phyloP scores from a whole-genome alignment of 768 basidiomycete species.

The Fistulinella prunicolor region DNA sequence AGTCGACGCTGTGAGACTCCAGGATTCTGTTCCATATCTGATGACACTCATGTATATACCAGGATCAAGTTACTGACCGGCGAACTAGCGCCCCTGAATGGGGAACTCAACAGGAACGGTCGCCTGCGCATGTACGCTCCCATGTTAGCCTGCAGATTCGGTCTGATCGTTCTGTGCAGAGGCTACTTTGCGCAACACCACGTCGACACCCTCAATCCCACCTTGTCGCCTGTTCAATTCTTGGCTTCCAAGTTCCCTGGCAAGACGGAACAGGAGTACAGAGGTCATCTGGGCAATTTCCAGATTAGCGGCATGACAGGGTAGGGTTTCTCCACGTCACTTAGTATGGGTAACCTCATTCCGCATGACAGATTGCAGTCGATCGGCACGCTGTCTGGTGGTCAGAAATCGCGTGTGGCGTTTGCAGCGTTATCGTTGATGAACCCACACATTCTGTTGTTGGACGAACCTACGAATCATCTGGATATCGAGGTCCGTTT shows the following conservation, averaged over 20 bases:
- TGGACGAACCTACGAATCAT: constrained; percentile 98
- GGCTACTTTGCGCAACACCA: constrained; percentile 96
- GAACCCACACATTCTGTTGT: constrained; percentile 85
- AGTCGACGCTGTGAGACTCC: constrained; percentile 78
- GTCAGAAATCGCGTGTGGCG: constrained; percentile 94
- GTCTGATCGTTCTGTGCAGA: constrained; percentile 35
- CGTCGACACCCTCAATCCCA: constrained; percentile 83
- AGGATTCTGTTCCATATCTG: neutral
- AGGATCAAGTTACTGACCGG: constrained; percentile 75
- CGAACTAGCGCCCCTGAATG: constrained; percentile 36
- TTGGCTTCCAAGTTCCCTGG: constrained; percentile 91
- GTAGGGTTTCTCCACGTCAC: constrained; percentile 36
- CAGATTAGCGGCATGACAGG: constrained; percentile 97
- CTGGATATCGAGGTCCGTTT: constrained; percentile 82
- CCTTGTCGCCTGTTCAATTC: constrained; percentile 91
- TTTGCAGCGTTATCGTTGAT: constrained; percentile 86
- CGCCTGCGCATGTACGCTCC: constrained; percentile 76
- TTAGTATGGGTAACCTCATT: neutral
- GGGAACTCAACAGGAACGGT: constrained; percentile 88
- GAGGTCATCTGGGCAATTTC: constrained; percentile 93
- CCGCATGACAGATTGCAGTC: constrained; percentile 58
- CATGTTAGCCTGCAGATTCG: constrained; percentile 1
- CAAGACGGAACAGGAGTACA: constrained; percentile 93
- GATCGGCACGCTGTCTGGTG: constrained; percentile 91
- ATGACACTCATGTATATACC: constrained; percentile 7